Evolutionary conservation across 768 basidiomycete genomes (phyloP).

Genomic region (Podaxis sp.): DNA sequence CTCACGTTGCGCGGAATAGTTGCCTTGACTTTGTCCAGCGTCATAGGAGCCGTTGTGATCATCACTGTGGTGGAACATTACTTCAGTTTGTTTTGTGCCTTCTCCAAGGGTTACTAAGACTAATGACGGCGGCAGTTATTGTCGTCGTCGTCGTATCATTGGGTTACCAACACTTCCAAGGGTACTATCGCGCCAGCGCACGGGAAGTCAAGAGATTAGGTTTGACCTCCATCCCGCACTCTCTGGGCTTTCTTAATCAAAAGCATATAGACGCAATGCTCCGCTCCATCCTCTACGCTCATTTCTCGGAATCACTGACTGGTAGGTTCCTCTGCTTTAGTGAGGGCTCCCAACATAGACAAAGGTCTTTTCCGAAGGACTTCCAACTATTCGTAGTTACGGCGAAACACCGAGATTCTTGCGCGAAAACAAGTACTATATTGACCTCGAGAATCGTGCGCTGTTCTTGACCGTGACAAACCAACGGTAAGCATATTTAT

Average conservation of each 20-base stretch:
- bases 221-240: conserved; percentile 13
- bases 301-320: conserved; percentile 77
- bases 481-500: conserved; percentile 42
- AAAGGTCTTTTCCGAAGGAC: conserved; percentile 28
- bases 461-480: conserved; percentile 64
- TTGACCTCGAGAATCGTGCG: conserved; percentile 76
- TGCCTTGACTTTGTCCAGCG: conserved; percentile 46
- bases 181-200: conserved; percentile 69
- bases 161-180: conserved; percentile 65
- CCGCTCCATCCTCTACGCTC: conserved; percentile 72
- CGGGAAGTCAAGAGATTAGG: conserved; percentile 64
- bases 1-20: conserved; percentile 28
- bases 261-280: conserved; percentile 56
- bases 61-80: conserved; percentile 59
- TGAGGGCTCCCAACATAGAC: not conserved
- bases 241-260: not conserved
- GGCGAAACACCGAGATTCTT: conserved; percentile 63
- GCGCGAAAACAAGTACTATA: conserved; percentile 58
- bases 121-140: conserved; percentile 38
- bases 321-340: conserved; percentile 24
- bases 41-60: conserved; percentile 51
- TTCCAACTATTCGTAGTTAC: conserved; percentile 73
- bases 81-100: conserved; percentile 45
- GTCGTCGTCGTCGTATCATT: conserved; percentile 49
- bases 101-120: not conserved